A percentile compares a stretch with the other conserved stretches of the same genome.
These are phyloP conservation scores for Trypanosoma platydactyli DNA, from an alignment of 208 protist species.

Conservation along the genomic window DNA sequence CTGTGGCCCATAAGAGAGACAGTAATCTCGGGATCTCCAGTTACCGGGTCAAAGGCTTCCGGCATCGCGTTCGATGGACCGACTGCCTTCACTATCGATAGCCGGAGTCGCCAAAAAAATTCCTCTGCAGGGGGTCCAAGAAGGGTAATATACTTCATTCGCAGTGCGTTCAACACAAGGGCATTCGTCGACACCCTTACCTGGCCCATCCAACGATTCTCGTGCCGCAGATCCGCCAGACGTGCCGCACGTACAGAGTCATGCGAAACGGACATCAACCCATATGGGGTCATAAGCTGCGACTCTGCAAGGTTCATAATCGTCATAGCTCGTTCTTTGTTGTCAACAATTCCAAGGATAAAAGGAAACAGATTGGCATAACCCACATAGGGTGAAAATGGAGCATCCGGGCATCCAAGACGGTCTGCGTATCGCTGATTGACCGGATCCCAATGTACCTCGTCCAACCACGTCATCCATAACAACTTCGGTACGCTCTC, in stretches of 20 bases:
- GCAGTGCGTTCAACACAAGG: constrained; percentile 61
- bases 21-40: constrained; percentile 63
- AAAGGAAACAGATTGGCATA: constrained; percentile 81
- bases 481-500: constrained; percentile 58
- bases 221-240: constrained; percentile 46
- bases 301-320: constrained; percentile 50
- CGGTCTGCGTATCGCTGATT: constrained; percentile 67
- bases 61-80: constrained; percentile 46
- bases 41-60: constrained; percentile 75
- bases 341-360: constrained; percentile 51
- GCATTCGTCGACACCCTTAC: constrained; percentile 71
- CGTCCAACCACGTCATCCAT: constrained; percentile 66
- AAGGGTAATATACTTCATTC: constrained; percentile 54
- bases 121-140: constrained; percentile 27
- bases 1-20: constrained; percentile 74
- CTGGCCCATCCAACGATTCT: constrained; percentile 71
- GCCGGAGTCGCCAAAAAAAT: constrained; percentile 53
- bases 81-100: constrained; percentile 42
- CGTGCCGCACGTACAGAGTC: constrained; percentile 56
- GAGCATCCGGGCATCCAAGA: constrained; percentile 44
- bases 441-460: constrained; percentile 70
- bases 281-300: constrained; percentile 56
- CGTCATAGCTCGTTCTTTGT: constrained; percentile 36
- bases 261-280: constrained; percentile 77
- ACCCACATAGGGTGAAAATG: constrained; percentile 71